Evolutionary conservation across 345 rosid species (phyloP).

Genomic region (Sisymbrium altissimum): DNA sequence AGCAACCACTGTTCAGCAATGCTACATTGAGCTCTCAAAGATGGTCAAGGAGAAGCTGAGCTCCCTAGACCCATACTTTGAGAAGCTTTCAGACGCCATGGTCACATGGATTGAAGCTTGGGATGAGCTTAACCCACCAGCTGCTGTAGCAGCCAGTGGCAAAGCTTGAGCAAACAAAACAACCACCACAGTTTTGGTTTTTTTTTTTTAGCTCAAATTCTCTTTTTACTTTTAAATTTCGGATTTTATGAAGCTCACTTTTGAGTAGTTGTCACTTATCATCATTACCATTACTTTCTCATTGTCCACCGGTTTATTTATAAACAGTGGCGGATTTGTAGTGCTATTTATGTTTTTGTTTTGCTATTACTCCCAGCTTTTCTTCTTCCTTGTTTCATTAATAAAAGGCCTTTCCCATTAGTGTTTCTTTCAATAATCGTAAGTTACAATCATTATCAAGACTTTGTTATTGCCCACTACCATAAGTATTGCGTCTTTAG

Average conservation of each 20-base stretch:
- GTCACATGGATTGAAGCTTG: constrained; percentile 94
- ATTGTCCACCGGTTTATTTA: constrained; percentile 12
- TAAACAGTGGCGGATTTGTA: constrained; percentile 19
- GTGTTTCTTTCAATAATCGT: background rate
- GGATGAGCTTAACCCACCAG: constrained; percentile 83
- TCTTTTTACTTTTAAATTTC: background rate
- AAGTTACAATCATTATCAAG: background rate
- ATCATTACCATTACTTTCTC: constrained; percentile 5
- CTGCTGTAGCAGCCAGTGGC: constrained; percentile 36
- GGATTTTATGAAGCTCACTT: constrained; percentile 10
- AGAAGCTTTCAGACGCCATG: constrained; percentile 88
- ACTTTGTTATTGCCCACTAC: no score
- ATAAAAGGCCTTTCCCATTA: background rate
- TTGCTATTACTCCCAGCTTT: background rate
- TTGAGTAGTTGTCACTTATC: constrained; percentile 12
- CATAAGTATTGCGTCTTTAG: no score
- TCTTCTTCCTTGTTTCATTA: background rate
- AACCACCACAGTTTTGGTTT: constrained; percentile 26
- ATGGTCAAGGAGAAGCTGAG: constrained; percentile 76
- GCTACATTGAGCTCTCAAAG: constrained; percentile 78
- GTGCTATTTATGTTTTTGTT: background rate
- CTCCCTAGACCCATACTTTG: constrained; percentile 78
- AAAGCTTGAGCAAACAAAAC: constrained; percentile 36
- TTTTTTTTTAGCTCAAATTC: constrained; percentile 19
- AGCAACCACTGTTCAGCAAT: constrained; percentile 71